phyloP scores from a whole-genome alignment of 2,329 filamentous ascomycete genomes.

The Nothopassalora personata region DNA sequence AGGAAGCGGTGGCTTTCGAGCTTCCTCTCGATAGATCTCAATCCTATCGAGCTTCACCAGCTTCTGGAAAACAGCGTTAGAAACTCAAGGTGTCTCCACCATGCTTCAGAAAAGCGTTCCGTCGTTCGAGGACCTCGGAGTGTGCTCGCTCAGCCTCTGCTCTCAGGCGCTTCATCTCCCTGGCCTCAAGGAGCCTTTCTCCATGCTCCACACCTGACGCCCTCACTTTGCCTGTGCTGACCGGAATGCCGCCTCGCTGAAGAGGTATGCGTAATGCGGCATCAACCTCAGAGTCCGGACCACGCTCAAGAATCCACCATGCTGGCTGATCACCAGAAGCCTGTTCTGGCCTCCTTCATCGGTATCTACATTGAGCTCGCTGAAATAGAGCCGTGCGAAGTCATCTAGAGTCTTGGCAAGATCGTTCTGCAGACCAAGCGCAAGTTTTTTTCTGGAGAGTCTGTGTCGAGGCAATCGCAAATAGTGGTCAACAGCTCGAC shows the following conservation, averaged over 20 bases:
- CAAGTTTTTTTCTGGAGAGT: neutral
- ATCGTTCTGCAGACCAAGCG: neutral
- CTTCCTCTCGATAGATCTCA: too few species aligned
- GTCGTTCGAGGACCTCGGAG: too few species aligned
- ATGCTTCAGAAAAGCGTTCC: too few species aligned
- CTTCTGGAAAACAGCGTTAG: too few species aligned
- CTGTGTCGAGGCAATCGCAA: neutral
- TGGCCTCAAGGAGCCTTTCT: neutral
- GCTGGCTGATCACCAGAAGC: neutral
- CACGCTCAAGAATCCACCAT: too few species aligned
- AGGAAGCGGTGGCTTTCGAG: too few species aligned
- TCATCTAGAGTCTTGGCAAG: neutral
- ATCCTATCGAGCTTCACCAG: too few species aligned
- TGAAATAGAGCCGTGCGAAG: neutral
- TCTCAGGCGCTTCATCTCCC: neutral
- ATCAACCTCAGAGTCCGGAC: too few species aligned
- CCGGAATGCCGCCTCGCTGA: neutral
- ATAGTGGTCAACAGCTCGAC: neutral
- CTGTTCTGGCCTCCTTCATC: neutral
- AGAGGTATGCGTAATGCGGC: neutral
- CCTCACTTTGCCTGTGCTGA: too few species aligned
- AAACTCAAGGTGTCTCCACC: too few species aligned
- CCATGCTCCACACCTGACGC: too few species aligned
- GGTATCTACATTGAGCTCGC: neutral
- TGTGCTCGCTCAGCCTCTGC: too few species aligned